phyloP scores from a whole-genome alignment of 1,284 basidiomycete genomes.

The Irpex sp. region DNA sequence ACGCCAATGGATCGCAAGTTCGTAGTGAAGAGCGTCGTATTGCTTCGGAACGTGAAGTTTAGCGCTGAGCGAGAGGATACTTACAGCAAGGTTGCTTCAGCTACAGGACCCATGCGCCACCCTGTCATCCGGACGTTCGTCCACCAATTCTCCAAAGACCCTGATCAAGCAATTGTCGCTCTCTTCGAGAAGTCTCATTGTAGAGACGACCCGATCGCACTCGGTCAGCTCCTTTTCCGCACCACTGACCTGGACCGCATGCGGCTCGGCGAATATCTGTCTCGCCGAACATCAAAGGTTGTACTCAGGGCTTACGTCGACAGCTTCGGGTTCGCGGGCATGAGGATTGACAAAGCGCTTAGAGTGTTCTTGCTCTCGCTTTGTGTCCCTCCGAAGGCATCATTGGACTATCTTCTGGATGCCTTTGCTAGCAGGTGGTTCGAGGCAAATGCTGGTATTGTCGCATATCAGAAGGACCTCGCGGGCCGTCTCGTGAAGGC shows the following conservation, averaged over 20 bases:
- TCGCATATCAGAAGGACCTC: constrained; percentile 77
- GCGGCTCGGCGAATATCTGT: constrained; percentile 82
- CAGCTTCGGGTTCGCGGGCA: constrained; percentile 78
- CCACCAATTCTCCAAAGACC: constrained; percentile 68
- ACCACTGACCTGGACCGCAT: constrained; percentile 81
- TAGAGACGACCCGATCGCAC: constrained; percentile 57
- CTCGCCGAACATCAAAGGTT: constrained; percentile 63
- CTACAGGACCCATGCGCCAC: constrained; percentile 40
- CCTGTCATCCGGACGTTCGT: constrained; percentile 69
- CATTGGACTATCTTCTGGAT: constrained; percentile 72
- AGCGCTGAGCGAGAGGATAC: constrained; percentile 61
- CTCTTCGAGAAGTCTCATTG: constrained; percentile 58
- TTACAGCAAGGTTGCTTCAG: constrained; percentile 37
- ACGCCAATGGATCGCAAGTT: constrained; percentile 79
- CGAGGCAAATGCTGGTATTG: constrained; percentile 76
- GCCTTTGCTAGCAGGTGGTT: constrained; percentile 89
- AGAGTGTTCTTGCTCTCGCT: constrained; percentile 85
- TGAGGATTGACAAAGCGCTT: constrained; percentile 87
- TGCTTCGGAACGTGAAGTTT: constrained; percentile 69
- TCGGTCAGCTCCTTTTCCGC: constrained; percentile 84
- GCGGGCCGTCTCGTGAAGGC: constrained; percentile 79
- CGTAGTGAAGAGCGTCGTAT: constrained; percentile 84
- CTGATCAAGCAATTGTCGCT: constrained; percentile 65
- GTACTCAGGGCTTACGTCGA: constrained; percentile 85
- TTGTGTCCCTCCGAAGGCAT: constrained; percentile 57